Evolutionary conservation across 2,329 filamentous ascomycete species (phyloP), one percentile per base, ranked within the genome.

Genomic region (Cladorrhinum sp.): DNA sequence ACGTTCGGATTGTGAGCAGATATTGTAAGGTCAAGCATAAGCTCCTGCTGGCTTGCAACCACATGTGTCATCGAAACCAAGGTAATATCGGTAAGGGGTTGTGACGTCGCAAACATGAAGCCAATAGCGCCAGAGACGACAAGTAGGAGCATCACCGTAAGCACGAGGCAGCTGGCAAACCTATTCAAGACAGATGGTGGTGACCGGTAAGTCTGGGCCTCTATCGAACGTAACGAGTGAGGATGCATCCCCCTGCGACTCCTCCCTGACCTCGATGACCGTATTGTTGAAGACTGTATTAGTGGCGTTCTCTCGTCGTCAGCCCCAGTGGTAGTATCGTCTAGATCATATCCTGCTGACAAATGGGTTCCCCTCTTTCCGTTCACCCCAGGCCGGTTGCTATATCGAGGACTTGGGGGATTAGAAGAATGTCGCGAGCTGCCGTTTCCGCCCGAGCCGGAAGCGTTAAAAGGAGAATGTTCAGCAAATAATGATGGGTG

Each of bases 11-110:
- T 99, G 68, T 93, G 82, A 0, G 93, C 95, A 66, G 86, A 86
- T 62, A 99, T 91, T 20, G 91, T 86, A 53, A 99, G 78, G 73
- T 99, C 93, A 69, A 98, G 84, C 85, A 99, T 96, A 48, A 99
- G 83, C 72, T 98, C 93, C 73, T 96, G 91, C 73, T 96, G 91
- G 68, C 91, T 96, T 2, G 93, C 93, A 53, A 98, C 83, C 23
- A 99, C 92, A 66, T 96, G 96, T 68, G 89, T 86, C 66, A 99
- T 92, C 64, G 88, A 87, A 1, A 89, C 79, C 50, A 98, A 85
- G 65, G 89, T 81, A 61, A 98, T 90, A 65, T 90, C 86, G 24
- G 85, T 84, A 52, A 99, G 83, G 6, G 93, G 91, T 70, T 96
- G 92, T 27, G 93, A 96, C 20, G 93, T 93, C 50, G 92, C 91